phyloP scores from a whole-genome alignment of 768 basidiomycete species.

The Lactifluus rugatus region DNA sequence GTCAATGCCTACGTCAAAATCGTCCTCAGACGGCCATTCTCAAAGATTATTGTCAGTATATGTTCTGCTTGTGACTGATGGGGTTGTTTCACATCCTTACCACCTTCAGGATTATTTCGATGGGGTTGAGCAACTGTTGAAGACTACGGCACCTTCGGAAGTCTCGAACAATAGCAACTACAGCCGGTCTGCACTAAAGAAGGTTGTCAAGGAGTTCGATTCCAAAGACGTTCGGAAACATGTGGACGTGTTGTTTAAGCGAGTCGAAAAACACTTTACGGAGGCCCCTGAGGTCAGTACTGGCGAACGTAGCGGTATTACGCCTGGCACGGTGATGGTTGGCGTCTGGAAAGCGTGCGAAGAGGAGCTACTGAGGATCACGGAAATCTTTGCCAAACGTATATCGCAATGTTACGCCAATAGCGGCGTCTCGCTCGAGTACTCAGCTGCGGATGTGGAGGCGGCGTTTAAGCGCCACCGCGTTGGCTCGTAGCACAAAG shows the following conservation, averaged over 20 bases:
- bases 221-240: conserved; percentile 86
- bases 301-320: conserved; percentile 42
- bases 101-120: conserved; percentile 81
- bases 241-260: conserved; percentile 75
- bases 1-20: conserved; percentile 78
- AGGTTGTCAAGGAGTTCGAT: conserved; percentile 74
- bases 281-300: conserved; percentile 64
- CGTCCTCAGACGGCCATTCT: conserved; percentile 76
- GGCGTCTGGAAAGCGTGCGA: conserved; percentile 91
- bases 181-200: conserved; percentile 69
- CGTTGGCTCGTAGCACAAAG: conserved; percentile 21
- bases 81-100: not conserved
- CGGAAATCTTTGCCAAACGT: conserved; percentile 54
- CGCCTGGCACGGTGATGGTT: conserved; percentile 57
- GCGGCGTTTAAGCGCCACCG: conserved; percentile 63
- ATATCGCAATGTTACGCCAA: conserved; percentile 77
- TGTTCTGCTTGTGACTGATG: not conserved
- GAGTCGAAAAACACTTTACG: conserved; percentile 94
- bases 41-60: conserved; percentile 55
- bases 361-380: conserved; percentile 67
- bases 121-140: conserved; percentile 78
- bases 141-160: conserved; percentile 68
- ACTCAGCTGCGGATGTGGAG: conserved; percentile 64
- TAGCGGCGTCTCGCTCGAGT: conserved; percentile 64
- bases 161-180: conserved; percentile 67